These are phyloP conservation scores for Avena atlantica DNA, from an alignment of 176 grass and related monocot species.

Conservation along the genomic window DNA sequence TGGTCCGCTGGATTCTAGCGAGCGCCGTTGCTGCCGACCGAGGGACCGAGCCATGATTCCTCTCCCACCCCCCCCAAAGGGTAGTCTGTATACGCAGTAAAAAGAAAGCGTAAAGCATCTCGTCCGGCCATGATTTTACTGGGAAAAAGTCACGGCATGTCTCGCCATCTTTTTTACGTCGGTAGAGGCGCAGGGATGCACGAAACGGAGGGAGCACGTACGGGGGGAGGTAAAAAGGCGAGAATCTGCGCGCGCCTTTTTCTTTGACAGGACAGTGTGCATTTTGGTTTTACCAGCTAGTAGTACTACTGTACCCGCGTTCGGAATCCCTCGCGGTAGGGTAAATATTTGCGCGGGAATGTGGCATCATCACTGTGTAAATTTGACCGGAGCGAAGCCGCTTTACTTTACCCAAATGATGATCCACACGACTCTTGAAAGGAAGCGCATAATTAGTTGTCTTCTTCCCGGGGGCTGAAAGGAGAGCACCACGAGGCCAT, in stretches of 20 bases:
- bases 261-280: not conserved
- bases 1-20: slow-evolving; percentile 15
- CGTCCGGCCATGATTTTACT: slow-evolving; percentile 32
- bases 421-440: too few species aligned
- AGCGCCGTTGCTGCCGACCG: not conserved
- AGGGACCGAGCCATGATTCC: not conserved
- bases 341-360: not conserved
- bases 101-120: not conserved
- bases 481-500: not conserved
- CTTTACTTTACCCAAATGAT: not conserved
- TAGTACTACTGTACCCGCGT: too few species aligned
- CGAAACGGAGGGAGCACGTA: slow-evolving; percentile 2
- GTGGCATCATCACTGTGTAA: not conserved
- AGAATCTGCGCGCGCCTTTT: not conserved
- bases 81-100: not conserved
- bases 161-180: not conserved
- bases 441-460: not conserved
- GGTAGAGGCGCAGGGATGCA: not conserved
- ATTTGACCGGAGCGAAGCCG: not conserved
- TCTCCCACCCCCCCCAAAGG: not conserved
- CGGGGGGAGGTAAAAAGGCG: slow-evolving; percentile 3
- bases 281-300: too few species aligned
- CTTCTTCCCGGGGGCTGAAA: not conserved
- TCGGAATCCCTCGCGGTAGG: not conserved
- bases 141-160: slow-evolving; percentile 5